phyloP scores from a whole-genome alignment of 23 red algal genomes.

The Chondrus crispus region DNA sequence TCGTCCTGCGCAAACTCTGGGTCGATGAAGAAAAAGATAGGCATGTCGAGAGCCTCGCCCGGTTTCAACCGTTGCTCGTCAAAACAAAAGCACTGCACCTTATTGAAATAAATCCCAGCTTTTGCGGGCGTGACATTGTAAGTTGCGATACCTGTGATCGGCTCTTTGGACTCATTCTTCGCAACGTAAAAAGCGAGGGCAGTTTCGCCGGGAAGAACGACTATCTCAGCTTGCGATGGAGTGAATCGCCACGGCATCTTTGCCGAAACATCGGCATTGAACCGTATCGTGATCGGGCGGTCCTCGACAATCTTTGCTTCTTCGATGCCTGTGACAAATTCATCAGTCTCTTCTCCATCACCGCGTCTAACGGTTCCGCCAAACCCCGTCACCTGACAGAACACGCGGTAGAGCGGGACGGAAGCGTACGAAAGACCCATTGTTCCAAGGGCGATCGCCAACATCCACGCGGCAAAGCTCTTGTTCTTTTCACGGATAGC shows the following conservation, averaged over 20 bases:
- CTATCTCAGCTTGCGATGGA: conserved; percentile 66
- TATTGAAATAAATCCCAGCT: conserved; percentile 98
- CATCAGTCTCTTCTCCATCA: conserved; percentile 46
- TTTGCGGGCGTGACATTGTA: conserved; percentile 98
- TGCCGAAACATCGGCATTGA: conserved; percentile 87
- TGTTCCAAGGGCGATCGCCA: conserved; percentile 54
- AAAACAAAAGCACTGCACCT: conserved; percentile 99
- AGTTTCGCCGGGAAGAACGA: conserved; percentile 91
- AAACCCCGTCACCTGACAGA: conserved; percentile 98
- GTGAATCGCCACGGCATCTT: conserved; percentile 86
- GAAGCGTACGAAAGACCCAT: conserved; percentile 92
- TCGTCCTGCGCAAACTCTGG: conserved; percentile 87
- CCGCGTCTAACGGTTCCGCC: conserved; percentile 72
- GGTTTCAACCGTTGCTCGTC: conserved; percentile 94
- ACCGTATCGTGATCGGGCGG: conserved; percentile 84
- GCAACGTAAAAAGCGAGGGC: conserved; percentile 95
- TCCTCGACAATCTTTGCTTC: conserved; percentile 55
- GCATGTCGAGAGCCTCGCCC: conserved; percentile 95
- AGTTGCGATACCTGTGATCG: conserved; percentile 86
- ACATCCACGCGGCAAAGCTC: conserved; percentile 57
- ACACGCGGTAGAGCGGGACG: conserved; percentile 96
- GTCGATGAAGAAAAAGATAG: conserved; percentile 98
- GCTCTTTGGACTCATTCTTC: conserved; percentile 71
- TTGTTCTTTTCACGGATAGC: conserved; percentile 60
- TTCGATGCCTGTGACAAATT: conserved; percentile 53